A percentile compares a stretch with the other conserved stretches of the same genome.
Conservation (phyloP, 805 yeast species). For the Wickerhamiella cacticola region DNA sequence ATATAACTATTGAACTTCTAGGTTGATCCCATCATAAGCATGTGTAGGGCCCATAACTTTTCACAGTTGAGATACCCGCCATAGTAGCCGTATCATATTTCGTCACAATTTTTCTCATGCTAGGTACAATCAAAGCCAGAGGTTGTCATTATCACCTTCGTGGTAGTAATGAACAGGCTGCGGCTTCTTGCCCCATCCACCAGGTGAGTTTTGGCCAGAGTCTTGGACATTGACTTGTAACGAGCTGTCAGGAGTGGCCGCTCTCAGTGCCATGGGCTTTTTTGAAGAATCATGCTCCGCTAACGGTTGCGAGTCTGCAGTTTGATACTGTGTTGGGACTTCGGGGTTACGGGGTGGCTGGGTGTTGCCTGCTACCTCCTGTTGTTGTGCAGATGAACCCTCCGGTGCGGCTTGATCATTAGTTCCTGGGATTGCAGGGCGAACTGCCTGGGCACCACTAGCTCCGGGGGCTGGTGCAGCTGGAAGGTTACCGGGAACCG, state of each 20-base stretch:
- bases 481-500: too few relatives aligned
- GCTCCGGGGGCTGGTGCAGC: neutral
- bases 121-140: conserved; percentile 5
- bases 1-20: too few relatives aligned
- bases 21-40: too few relatives aligned
- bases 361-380: too few relatives aligned
- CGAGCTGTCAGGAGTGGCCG: conserved; percentile 3
- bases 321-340: too few relatives aligned
- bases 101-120: neutral
- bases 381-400: too few relatives aligned
- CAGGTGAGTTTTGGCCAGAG: neutral
- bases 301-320: neutral
- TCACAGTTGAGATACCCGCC: too few relatives aligned
- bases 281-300: neutral
- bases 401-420: too few relatives aligned
- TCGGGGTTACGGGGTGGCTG: too few relatives aligned
- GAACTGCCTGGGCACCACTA: too few relatives aligned
- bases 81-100: neutral
- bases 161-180: conserved; percentile 10
- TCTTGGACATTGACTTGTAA: conserved; percentile 3
- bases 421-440: too few relatives aligned
- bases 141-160: conserved; percentile 6
- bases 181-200: neutral
- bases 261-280: conserved; percentile 3
- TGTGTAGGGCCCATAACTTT: too few relatives aligned